Evolutionary conservation across 2,329 filamentous ascomycete genomes (phyloP).

Genomic region (Chrysoporthe austroafricana): DNA sequence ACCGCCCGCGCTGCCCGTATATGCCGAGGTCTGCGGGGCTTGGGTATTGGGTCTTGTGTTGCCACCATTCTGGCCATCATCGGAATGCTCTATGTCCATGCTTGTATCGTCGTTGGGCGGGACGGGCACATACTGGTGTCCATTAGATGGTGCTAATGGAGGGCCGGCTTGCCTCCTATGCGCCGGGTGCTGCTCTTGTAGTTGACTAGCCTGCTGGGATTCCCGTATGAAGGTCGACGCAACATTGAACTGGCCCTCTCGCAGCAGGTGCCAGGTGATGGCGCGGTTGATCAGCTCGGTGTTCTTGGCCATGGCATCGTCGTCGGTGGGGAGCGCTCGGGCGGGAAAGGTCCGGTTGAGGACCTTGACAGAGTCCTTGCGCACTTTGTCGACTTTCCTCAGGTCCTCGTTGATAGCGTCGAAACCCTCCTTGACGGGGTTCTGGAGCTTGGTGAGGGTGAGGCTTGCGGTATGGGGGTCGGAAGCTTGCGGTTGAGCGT

Average conservation of each 20-base stretch:
- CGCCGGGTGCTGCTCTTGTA: conserved; percentile 17
- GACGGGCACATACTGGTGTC: conserved; percentile 11
- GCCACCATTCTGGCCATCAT: conserved; percentile 15
- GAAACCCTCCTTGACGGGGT: conserved; percentile 79
- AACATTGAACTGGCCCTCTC: conserved; percentile 90
- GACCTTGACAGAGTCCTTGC: conserved; percentile 83
- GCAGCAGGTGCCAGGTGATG: conserved; percentile 93
- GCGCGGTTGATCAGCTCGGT: conserved; percentile 84
- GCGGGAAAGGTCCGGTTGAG: conserved; percentile 67
- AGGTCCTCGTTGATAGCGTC: conserved; percentile 80
- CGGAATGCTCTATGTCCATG: conserved; percentile 26
- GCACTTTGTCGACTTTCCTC: conserved; percentile 79
- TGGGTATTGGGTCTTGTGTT: conserved; percentile 17
- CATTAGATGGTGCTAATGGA: not conserved
- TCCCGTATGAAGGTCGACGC: conserved; percentile 85
- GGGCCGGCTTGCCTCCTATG: not conserved
- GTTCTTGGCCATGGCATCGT: conserved; percentile 78
- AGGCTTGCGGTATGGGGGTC: conserved; percentile 73
- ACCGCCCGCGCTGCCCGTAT: conserved; percentile 8
- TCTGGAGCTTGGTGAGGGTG: conserved; percentile 82
- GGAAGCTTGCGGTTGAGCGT: conserved; percentile 39
- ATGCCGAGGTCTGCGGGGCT: not conserved
- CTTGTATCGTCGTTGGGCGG: conserved; percentile 22
- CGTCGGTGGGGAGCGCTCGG: conserved; percentile 73
- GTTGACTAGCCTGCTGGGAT: conserved; percentile 45